Evolutionary conservation across 2,329 filamentous ascomycete genomes (phyloP).

Genomic region (Neofusicoccum kwambonambiense): DNA sequence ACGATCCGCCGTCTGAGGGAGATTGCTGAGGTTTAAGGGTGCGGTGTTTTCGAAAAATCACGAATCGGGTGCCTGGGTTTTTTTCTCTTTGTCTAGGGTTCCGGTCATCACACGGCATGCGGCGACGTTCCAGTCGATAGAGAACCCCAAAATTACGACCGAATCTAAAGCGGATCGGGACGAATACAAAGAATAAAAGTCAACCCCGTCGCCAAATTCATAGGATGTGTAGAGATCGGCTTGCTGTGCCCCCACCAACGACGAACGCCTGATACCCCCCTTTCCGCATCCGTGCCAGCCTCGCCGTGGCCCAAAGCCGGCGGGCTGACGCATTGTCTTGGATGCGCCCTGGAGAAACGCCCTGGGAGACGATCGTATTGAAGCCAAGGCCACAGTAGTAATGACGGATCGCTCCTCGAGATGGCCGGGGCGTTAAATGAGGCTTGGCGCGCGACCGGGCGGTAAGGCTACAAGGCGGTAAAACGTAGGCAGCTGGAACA

Average conservation of each 20-base stretch:
- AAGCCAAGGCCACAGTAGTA: constrained; percentile 10
- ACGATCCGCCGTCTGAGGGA: constrained; percentile 96
- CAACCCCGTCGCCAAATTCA: constrained; percentile 6
- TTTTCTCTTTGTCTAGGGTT: constrained; percentile 19
- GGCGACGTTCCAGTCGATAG: constrained; percentile 20
- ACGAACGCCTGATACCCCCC: not conserved
- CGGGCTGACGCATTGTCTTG: not conserved
- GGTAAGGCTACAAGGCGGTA: constrained; percentile 3
- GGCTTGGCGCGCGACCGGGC: not conserved
- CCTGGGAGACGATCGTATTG: constrained; percentile 14
- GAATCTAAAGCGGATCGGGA: constrained; percentile 19
- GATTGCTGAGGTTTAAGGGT: constrained; percentile 84
- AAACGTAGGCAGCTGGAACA: not conserved
- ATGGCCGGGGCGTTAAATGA: not conserved
- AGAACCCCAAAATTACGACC: constrained; percentile 18
- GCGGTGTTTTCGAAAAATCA: constrained; percentile 19
- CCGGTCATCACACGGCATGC: constrained; percentile 19
- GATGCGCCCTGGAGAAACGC: constrained; percentile 8
- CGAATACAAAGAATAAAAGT: constrained; percentile 20
- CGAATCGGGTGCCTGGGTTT: constrained; percentile 18
- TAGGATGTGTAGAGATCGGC: constrained; percentile 4
- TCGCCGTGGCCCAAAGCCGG: not conserved
- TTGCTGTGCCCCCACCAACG: constrained; percentile 2
- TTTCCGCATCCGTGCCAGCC: not conserved
- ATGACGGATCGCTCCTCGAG: constrained; percentile 7